phyloP scores from a whole-genome alignment of 1,139 yeast species.

The Diutina sp. region DNA sequence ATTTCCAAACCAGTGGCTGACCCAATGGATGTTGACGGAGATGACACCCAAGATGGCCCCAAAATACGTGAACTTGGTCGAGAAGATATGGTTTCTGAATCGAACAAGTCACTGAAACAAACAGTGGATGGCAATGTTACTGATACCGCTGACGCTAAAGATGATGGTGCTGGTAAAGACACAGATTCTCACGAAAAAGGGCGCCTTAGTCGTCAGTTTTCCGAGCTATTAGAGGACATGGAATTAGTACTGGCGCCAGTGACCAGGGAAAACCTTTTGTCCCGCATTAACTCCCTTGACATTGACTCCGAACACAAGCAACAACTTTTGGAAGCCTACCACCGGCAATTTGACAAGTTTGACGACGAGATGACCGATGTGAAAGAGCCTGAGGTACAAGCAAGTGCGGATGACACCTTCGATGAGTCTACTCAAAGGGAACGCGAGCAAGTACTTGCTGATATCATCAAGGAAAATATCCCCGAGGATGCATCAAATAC shows the following conservation, averaged over 20 bases:
- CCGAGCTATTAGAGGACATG: constrained; percentile 37
- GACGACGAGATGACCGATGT: not conserved
- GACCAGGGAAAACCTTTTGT: not conserved
- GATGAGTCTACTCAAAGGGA: constrained; percentile 3
- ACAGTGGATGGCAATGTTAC: constrained; percentile 50
- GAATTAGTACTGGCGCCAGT: constrained; percentile 13
- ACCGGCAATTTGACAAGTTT: not conserved
- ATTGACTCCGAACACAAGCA: not conserved
- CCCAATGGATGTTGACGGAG: not conserved
- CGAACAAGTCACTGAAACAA: constrained; percentile 57
- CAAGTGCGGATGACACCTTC: not conserved
- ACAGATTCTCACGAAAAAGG: not conserved
- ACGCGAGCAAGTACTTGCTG: constrained; percentile 6
- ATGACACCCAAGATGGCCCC: not conserved
- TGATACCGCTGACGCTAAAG: constrained; percentile 49
- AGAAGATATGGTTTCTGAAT: constrained; percentile 21
- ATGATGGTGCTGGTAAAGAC: constrained; percentile 57
- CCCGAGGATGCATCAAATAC: constrained; percentile 3
- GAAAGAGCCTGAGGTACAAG: not conserved
- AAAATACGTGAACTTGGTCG: constrained; percentile 7
- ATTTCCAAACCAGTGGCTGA: not conserved
- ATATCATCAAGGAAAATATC: constrained; percentile 9
- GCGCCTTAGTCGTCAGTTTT: not conserved
- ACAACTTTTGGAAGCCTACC: not conserved
- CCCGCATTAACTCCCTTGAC: not conserved